These are phyloP conservation scores for Coemansia sp. DNA, from an alignment of 192 early-diverging fungal genomes.

Conservation along the genomic window DNA sequence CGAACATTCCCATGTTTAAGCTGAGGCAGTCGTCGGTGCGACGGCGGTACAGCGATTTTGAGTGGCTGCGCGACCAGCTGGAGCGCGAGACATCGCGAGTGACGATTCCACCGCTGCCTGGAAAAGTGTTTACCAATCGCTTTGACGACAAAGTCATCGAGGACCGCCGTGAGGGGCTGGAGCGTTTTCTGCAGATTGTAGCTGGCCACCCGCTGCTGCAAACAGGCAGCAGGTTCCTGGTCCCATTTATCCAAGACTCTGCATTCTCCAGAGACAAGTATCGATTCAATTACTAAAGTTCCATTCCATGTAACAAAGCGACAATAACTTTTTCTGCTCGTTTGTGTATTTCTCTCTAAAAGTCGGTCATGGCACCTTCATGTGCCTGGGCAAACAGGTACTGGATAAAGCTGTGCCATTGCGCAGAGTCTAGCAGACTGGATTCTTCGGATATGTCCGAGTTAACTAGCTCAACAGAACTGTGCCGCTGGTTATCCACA, in stretches of 20 bases:
- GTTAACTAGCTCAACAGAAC: slow-evolving; percentile 27
- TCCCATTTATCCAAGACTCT: slow-evolving; percentile 92
- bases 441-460: neutral
- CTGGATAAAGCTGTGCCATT: neutral
- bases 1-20: slow-evolving; percentile 97
- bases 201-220: slow-evolving; percentile 96
- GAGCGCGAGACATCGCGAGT: slow-evolving; percentile 89
- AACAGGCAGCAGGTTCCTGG: slow-evolving; percentile 91
- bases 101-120: slow-evolving; percentile 92
- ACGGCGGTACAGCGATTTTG: slow-evolving; percentile 95
- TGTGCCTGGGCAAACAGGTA: slow-evolving; percentile 4
- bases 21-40: slow-evolving; percentile 76
- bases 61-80: slow-evolving; percentile 95
- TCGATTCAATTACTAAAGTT: slow-evolving; percentile 8
- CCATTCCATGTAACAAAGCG: no score
- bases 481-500: slow-evolving; percentile 30
- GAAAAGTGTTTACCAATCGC: slow-evolving; percentile 94
- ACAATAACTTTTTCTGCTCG: no score
- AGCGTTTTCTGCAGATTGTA: slow-evolving; percentile 95
- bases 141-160: slow-evolving; percentile 97
- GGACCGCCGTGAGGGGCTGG: slow-evolving; percentile 79
- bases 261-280: slow-evolving; percentile 79
- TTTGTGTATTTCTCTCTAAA: no score
- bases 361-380: neutral
- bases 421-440: neutral